Conservation (phyloP, 495 filamentous ascomycete species). For the Penicillium herquei region DNA sequence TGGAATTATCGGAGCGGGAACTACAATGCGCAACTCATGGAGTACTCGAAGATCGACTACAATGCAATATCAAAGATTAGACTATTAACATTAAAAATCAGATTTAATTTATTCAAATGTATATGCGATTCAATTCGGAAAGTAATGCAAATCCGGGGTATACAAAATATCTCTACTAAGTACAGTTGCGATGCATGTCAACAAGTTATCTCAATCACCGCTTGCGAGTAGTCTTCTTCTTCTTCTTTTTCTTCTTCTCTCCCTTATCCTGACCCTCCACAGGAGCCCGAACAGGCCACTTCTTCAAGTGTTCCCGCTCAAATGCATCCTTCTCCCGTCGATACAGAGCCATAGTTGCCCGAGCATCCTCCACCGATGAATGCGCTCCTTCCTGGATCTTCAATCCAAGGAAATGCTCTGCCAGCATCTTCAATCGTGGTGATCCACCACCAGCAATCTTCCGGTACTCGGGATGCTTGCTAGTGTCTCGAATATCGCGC, state of each 20-base stretch:
- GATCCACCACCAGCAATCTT: constrained; percentile 74
- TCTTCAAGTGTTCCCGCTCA: constrained; percentile 71
- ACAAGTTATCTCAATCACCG: constrained; percentile 29
- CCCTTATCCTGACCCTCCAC: constrained; percentile 38
- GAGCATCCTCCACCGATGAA: constrained; percentile 81
- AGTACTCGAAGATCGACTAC: constrained; percentile 2
- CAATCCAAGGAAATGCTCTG: constrained; percentile 72
- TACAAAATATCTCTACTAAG: constrained; percentile 20
- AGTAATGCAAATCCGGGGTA: constrained; percentile 27
- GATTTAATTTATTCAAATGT: not conserved
- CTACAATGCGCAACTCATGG: constrained; percentile 4
- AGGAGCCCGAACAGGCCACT: constrained; percentile 52
- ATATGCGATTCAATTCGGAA: constrained; percentile 9
- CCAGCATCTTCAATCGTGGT: constrained; percentile 72
- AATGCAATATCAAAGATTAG: too few relatives aligned
- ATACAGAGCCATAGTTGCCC: constrained; percentile 85
- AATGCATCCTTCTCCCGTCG: constrained; percentile 76
- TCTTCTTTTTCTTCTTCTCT: constrained; percentile 53
- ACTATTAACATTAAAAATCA: too few relatives aligned
- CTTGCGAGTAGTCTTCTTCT: constrained; percentile 50
- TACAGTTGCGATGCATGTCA: constrained; percentile 7
- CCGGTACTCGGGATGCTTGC: constrained; percentile 68
- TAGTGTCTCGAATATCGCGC: constrained; percentile 79
- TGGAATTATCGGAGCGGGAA: constrained; percentile 14
- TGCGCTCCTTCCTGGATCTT: constrained; percentile 79